Evolutionary conservation across 2,329 filamentous ascomycete genomes (phyloP).

Genomic region (Penicillium brevicompactum): DNA sequence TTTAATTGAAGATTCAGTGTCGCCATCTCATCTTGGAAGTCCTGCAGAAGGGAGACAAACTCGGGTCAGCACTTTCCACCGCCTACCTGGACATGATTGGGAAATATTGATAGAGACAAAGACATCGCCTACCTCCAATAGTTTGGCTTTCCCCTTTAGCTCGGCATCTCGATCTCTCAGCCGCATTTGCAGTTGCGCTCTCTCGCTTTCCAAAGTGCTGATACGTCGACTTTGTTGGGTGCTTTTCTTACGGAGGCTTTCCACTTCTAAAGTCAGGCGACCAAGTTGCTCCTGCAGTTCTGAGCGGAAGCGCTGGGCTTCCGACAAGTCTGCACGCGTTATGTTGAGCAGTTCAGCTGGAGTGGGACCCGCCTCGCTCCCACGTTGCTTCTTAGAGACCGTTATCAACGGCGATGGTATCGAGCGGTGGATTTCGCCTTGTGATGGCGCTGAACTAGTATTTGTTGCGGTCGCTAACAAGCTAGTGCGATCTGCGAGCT

Average conservation of each 20-base stretch:
- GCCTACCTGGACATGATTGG: neutral
- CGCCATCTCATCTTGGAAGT: constrained; percentile 91
- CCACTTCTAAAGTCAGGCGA: constrained; percentile 64
- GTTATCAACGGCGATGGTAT: constrained; percentile 33
- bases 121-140: constrained; percentile 66
- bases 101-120: neutral
- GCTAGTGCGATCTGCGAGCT: constrained; percentile 68
- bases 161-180: constrained; percentile 84
- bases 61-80: neutral
- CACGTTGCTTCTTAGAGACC: constrained; percentile 29
- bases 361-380: constrained; percentile 27
- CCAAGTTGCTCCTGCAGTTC: constrained; percentile 67
- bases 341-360: constrained; percentile 36
- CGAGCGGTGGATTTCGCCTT: constrained; percentile 26
- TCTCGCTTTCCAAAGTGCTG: constrained; percentile 63
- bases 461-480: constrained; percentile 45
- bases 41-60: constrained; percentile 44
- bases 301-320: constrained; percentile 73
- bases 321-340: constrained; percentile 67
- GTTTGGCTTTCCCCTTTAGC: constrained; percentile 76
- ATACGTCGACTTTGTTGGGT: constrained; percentile 65
- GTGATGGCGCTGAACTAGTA: constrained; percentile 20
- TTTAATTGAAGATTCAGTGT: constrained; percentile 85
- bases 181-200: constrained; percentile 63
- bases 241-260: constrained; percentile 61